Conservation (phyloP, 2,329 filamentous ascomycete species). For the Colletotrichum sp. region DNA sequence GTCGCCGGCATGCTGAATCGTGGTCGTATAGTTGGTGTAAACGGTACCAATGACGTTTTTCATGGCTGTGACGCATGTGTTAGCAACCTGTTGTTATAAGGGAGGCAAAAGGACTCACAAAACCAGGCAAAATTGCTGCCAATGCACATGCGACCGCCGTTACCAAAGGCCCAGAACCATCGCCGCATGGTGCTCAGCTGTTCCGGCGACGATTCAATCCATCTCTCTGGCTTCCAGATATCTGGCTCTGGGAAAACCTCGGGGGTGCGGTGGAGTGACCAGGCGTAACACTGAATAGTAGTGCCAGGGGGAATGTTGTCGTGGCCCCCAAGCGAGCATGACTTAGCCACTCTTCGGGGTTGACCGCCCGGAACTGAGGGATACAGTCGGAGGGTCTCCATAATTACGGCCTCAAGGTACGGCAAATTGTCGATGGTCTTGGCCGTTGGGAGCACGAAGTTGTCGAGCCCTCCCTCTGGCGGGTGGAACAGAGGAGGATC, state of each 20-base stretch:
- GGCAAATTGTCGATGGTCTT: not conserved
- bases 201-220: not conserved
- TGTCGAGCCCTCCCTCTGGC: accelerated
- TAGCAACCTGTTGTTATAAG: not conserved
- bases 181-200: not conserved
- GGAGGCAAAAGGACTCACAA: not conserved
- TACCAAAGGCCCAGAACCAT: not conserved
- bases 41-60: not conserved
- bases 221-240: not conserved
- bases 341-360: not conserved
- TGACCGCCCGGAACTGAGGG: not conserved
- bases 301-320: not conserved
- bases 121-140: not conserved
- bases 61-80: not conserved
- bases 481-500: not conserved
- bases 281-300: not conserved
- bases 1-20: not conserved
- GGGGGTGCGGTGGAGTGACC: not conserved
- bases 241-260: not conserved
- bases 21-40: not conserved
- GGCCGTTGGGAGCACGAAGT: accelerated
- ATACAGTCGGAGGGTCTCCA: not conserved
- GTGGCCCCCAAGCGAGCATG: not conserved
- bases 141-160: not conserved
- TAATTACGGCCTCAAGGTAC: not conserved